A percentile compares a stretch with the other conserved stretches of the same genome.
phyloP scores from a whole-genome alignment of 2,329 filamentous ascomycete species.

The Neofusicoccum umdonicola region DNA sequence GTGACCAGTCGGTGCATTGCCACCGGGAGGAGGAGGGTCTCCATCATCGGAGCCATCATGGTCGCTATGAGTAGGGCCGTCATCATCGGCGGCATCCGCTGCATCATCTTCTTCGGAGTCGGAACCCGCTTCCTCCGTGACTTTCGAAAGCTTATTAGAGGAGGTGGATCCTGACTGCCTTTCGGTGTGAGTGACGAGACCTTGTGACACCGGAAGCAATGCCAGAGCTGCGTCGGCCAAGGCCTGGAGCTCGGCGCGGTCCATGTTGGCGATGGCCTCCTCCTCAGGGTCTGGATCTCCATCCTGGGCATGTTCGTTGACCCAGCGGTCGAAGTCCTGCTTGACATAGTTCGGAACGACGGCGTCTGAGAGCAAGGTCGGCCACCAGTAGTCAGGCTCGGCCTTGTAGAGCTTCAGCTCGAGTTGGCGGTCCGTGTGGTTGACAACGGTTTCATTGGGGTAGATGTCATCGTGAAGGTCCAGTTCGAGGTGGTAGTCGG shows the following conservation, averaged over 20 bases:
- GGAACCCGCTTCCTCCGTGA: neutral
- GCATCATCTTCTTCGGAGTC: neutral
- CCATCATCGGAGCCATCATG: neutral
- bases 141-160: neutral
- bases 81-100: neutral
- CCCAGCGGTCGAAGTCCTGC: conserved; percentile 8
- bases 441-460: neutral
- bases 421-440: conserved; percentile 2
- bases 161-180: neutral
- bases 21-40: neutral
- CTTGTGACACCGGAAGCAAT: neutral
- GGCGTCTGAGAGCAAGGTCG: neutral
- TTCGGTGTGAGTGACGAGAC: neutral
- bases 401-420: neutral
- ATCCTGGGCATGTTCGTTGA: neutral
- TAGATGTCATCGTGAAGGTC: neutral
- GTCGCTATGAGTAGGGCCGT: neutral
- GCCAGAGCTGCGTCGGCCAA: neutral
- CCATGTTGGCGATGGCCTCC: neutral
- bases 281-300: neutral
- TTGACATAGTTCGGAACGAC: neutral
- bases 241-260: neutral
- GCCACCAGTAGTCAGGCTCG: conserved; percentile 10
- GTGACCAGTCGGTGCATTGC: neutral
- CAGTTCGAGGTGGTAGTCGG: neutral